Base-by-base conservation (phyloP, 1,139 yeast genomes). In the Candida smagusa region DNA sequence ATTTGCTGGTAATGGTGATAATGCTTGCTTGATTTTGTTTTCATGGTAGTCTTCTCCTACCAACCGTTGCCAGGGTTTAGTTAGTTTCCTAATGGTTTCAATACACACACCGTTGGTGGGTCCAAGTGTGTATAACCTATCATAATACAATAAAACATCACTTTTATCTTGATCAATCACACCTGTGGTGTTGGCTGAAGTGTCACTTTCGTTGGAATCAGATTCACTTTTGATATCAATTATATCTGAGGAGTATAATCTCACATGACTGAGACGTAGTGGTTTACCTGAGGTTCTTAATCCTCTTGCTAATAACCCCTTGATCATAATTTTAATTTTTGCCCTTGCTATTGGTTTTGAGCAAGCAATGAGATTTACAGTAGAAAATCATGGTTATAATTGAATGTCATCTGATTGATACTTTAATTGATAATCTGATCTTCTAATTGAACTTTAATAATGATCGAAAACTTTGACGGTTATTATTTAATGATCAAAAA, bases 111-210 rank as follows among this genome's bases (percentile, higher is more conserved):
- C 36, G 22, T 34, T 31, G 12, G 46, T 29, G 11, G 41, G 26
- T 4, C 45, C 52, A 31, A 58, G 44, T 13, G 69, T 64, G 43
- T 63, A 68, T n/a, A 70, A 52, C 35, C 63, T 65, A 42, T 67
- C 73, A 42, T 58, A 68, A 42, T 66, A 71, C 6, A 70, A 42
- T 12, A 70, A 56, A 7, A 66, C 59, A 38, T 70, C 74, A 12
- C 47, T 52, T 16, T 46, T 45, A 7, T 52, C 47, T 40, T 59
- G 54, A 41, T 70, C 74, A 34, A 71, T 61, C 3, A 70, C 73
- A 2, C 77, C 77, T 0, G 77, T 71, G n/a, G 66, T 54, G 7
- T 60, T 53, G 1, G 73, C 68, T 3, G 72, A 61, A 11, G 45
- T 49, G 36, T 68, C 73, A 2, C 52, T 28, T 33, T 68, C 73